Base-by-base conservation (phyloP, 1,284 basidiomycete genomes). In the Puccinia hordei region DNA sequence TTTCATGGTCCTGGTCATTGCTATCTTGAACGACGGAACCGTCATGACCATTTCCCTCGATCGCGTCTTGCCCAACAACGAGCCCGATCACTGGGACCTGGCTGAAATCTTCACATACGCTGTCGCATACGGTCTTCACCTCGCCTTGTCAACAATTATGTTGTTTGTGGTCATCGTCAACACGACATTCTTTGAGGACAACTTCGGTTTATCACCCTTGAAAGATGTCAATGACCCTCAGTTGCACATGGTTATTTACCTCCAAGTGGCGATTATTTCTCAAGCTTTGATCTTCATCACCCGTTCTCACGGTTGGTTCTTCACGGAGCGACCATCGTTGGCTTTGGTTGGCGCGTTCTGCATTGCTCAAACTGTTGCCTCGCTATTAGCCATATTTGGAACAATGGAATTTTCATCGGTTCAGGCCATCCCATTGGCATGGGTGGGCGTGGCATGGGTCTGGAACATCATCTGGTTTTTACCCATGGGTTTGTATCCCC, bases 21-120 rank as follows among this genome's bases (percentile, higher is more conserved):
- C 95, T 81, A 89, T 75, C 38, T 46, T 73, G 30, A 72, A 81
- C 55, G 69, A 75, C 35, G 80, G 80, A 33, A 74, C 80, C 33
- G 96, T 98, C 89, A 98, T 98, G 95, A 98, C 95, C 19, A 90
- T 98, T 83, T 97, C 94, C 44, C 92, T 98, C 82, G 95, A 98
- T 87, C 94, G 95, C 87, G 95, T 98, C 82, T 88, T 98, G 85
- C 95, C 95, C 66, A 95, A 93, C 73, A 92, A 89, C 87, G 92
- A 92, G 80, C 86, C 86, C 77, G 95, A 98, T 87, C 92, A 92
- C 84, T 98, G 95, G 95, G 94, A 98, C 86, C 88, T 98, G 83
- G 90, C 92, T 46, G 95, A 98, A 89, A 98, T 98, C 85, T 98
- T 97, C 89, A 90, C 93, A 55, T 98, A 91, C 86, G 95, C 95